Evolutionary conservation across 805 yeast species (phyloP).

Genomic region (Wickerhamiella azymoides): DNA sequence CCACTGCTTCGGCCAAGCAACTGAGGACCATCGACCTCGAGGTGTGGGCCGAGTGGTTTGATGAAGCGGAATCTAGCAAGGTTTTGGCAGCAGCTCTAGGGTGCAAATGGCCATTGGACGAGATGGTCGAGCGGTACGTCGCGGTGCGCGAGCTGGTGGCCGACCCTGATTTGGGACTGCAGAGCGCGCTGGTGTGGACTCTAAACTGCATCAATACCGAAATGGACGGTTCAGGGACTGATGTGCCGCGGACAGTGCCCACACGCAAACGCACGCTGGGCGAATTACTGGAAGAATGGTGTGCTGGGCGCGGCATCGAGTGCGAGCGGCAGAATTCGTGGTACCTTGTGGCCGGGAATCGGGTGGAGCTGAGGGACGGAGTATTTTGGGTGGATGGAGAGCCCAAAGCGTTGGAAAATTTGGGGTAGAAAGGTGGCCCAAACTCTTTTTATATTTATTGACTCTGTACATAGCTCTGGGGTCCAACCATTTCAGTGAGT

Average conservation of each 20-base stretch:
- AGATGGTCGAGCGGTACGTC: neutral
- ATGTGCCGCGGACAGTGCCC: neutral
- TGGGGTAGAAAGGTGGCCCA: too few relatives aligned
- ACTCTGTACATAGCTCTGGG: too few relatives aligned
- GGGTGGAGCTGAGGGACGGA: neutral
- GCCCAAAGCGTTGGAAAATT: neutral
- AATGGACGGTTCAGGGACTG: neutral
- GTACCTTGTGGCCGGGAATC: neutral
- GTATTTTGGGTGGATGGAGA: slow-evolving; percentile 1
- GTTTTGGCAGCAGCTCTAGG: neutral
- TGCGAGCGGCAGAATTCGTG: neutral
- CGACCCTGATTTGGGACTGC: neutral
- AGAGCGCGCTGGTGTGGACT: neutral
- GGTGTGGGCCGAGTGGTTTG: neutral
- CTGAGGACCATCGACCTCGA: neutral
- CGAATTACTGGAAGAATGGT: neutral
- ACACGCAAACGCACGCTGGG: neutral
- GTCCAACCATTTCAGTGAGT: too few relatives aligned
- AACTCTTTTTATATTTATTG: too few relatives aligned
- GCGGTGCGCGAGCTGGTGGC: neutral
- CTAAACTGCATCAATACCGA: slow-evolving; percentile 1
- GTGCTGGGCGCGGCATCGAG: neutral
- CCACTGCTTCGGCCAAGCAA: neutral
- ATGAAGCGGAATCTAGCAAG: neutral
- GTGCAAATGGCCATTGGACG: neutral